phyloP scores from a whole-genome alignment of 179 eudicot genomes.

The Silene noctiflora region DNA sequence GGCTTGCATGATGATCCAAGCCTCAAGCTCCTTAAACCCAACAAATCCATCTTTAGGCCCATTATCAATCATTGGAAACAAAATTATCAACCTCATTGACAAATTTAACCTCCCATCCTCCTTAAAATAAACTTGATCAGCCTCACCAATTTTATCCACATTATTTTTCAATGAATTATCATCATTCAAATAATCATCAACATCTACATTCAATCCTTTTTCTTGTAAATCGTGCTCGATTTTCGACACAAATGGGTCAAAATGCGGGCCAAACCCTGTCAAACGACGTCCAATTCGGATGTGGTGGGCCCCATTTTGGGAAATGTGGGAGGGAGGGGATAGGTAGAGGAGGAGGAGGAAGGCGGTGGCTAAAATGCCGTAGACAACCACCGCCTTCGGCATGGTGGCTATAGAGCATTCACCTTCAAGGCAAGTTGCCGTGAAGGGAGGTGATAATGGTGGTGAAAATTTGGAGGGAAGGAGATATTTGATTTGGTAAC shows the following conservation, averaged over 20 bases:
- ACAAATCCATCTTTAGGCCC: constrained; percentile 39
- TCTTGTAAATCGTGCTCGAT: constrained; percentile 25
- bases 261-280: constrained; percentile 22
- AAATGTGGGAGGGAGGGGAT: constrained; percentile 11
- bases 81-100: constrained; percentile 33
- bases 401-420: constrained; percentile 22
- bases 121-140: constrained; percentile 23
- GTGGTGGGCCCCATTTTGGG: constrained; percentile 8
- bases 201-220: constrained; percentile 4
- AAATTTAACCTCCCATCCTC: constrained; percentile 40
- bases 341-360: constrained; percentile 27
- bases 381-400: constrained; percentile 48
- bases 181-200: not conserved
- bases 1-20: constrained; percentile 41
- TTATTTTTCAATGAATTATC: not conserved
- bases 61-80: constrained; percentile 40
- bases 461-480: not conserved
- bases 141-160: constrained; percentile 18
- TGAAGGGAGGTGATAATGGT: not conserved
- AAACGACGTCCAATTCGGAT: constrained; percentile 25
- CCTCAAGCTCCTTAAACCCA: constrained; percentile 37
- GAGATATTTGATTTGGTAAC: not conserved
- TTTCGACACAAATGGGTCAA: constrained; percentile 37
- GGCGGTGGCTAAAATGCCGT: constrained; percentile 35
- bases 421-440: constrained; percentile 14